Conservation (phyloP, 345 rosid genomes). For the Camelina sativa region DNA sequence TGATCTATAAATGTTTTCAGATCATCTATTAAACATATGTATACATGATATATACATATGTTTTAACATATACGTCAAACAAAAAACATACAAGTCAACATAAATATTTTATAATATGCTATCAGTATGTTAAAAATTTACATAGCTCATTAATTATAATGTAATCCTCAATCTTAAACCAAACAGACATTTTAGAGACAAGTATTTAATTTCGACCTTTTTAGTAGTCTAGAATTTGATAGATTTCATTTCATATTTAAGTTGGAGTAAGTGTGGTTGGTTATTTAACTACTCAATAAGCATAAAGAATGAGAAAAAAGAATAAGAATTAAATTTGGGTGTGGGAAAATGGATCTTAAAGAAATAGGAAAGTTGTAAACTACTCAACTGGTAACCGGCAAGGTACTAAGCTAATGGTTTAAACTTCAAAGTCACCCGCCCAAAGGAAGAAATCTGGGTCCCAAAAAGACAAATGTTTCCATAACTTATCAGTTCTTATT, state of each 20-base stretch:
- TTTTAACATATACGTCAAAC: background rate
- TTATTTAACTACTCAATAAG: conserved; percentile 6
- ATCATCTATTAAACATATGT: background rate
- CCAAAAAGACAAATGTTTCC: background rate
- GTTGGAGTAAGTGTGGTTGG: conserved; percentile 2
- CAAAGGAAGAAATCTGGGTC: conserved; percentile 27
- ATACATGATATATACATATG: background rate
- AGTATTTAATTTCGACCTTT: too few species aligned
- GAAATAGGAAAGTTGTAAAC: conserved; percentile 30
- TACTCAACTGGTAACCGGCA: conserved; percentile 37
- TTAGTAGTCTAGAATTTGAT: too few species aligned
- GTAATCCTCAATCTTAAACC: conserved; percentile 2
- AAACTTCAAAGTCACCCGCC: conserved; percentile 22
- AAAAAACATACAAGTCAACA: background rate
- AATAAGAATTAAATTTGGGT: background rate
- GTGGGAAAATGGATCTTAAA: conserved; percentile 10
- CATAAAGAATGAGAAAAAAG: background rate
- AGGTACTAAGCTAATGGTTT: conserved; percentile 21
- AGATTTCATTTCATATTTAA: background rate
- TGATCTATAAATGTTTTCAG: conserved; percentile 6
- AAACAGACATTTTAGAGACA: background rate
- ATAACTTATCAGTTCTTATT: too few species aligned
- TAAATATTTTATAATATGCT: background rate
- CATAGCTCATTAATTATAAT: background rate
- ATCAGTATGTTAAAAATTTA: background rate